Base-by-base conservation (phyloP, 164 flowering plant genomes). In the Houttuynia cordata region DNA sequence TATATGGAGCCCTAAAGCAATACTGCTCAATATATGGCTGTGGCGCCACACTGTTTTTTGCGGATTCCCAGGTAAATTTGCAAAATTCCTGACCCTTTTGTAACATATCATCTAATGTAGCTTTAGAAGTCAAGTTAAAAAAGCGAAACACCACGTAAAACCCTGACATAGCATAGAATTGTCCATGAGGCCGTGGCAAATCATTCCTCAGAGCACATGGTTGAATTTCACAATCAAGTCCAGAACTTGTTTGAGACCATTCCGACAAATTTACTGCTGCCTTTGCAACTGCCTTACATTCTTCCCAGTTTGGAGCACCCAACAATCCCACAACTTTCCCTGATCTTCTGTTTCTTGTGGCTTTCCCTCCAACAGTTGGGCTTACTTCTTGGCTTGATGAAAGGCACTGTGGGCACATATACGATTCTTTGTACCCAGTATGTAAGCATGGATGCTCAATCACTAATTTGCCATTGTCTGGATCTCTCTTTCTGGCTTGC, bases 11-110 rank as follows among this genome's bases (percentile, higher is more conserved):
- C 74, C 99, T 85, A 59, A 90, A 93, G 75, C 99, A 93, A 71
- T 93, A 93, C 57, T 93, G 99, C 70, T 93, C 99, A 56, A 93
- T 83, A 64, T 82, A 93, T 51, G 97, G 97, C 75, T 93, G 99
- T 22, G 97, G 95, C 23, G 74, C 69, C 61, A 93, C 99, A 75
- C 99, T 93, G 4, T 70, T 73, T 65, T 74, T 83, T 17, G 97
- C 99, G 66, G 73, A 76, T 61, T 85, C 80, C 99, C 99, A 93
- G 7, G 70, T 64, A 69, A 75, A 83, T 58, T 79, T 86, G 71
- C 99, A 93, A 72, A 83, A 93, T 54, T 81, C 82, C 54, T 75
- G 83, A 61, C 99, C 99, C 74, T 82, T 88, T 58, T 83, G 85
- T 70, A 93, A 56, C 0, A 93, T 84, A 60, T 90, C 96, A 71